Evolutionary conservation across 208 protist species (phyloP), one percentile per base, ranked within the genome.

Genomic region (Trypanosoma avium): DNA sequence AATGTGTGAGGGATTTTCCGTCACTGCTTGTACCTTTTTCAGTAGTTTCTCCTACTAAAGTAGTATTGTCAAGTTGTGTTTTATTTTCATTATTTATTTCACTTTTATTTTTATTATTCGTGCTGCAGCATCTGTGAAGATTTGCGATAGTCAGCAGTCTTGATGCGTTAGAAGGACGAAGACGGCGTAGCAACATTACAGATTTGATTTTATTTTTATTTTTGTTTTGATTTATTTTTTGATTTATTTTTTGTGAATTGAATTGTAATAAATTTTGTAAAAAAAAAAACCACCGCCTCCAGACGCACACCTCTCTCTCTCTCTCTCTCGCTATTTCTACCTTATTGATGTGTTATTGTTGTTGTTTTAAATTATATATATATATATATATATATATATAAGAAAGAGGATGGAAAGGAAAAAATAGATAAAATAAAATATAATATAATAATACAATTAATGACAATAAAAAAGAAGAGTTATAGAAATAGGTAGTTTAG

Each of bases 121-220:
- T 68, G 52, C 62, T 61, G 26, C 50, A 59, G 8, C 35, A 52
- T n/a, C 62, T 27, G 19, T 21, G 19, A 19, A 42, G 5, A n/a
- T 30, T 1, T 24, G 52, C 61, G 24, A 60, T 4, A 32, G 30
- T 9, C 12, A 42, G 22, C 27, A 30, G 42, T 15, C 21, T 2
- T 4, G 21, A 24, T 36, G 33, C 42, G 21, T 15, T 17, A 5
- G 62, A 26, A 19, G 36, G 38, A 27, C 50, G 21, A 26, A 60
- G 43, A 50, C 38, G 62, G 17, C 61, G 61, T 35, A 56, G 50
- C 36, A 57, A 49, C 61, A 58, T 67, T 35, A 15, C 1, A 4
- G 17, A 40, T 24, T 30, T 32, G 24, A 15, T 13, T 30, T 15
- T 35, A 35, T 35, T 15, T 46, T 33, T 21, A 17, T 36, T 17